phyloP scores from a whole-genome alignment of 768 basidiomycete species.

The Leccinum fibrillosum region DNA sequence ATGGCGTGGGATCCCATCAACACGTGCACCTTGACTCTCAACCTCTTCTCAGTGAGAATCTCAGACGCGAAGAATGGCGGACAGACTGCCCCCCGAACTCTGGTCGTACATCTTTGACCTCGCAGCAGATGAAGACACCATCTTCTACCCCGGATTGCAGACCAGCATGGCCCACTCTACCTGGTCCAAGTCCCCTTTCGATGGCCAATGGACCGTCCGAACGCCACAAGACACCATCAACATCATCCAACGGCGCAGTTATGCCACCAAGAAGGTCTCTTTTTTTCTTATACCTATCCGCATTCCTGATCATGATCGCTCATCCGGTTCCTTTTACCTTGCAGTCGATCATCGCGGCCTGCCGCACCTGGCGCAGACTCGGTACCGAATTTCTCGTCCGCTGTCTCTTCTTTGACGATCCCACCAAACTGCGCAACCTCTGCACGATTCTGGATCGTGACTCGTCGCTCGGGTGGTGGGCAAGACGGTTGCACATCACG shows the following conservation, averaged over 20 bases:
- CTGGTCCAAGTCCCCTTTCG: constrained; percentile 53
- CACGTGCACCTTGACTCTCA: background rate
- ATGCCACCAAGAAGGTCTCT: constrained; percentile 62
- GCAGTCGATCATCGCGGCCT: constrained; percentile 68
- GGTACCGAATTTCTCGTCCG: constrained; percentile 67
- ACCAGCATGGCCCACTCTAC: constrained; percentile 60
- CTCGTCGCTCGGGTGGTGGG: constrained; percentile 65
- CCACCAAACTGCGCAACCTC: constrained; percentile 50
- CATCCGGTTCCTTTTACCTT: background rate
- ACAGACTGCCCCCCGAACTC: constrained; percentile 63
- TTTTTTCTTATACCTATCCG: background rate
- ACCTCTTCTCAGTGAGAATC: background rate
- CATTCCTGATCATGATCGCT: background rate
- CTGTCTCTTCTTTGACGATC: constrained; percentile 64
- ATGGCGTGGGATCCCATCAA: background rate
- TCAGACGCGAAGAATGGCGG: constrained; percentile 13
- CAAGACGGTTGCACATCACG: constrained; percentile 65
- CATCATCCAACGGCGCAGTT: constrained; percentile 56
- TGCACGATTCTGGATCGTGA: constrained; percentile 50
- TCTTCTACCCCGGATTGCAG: constrained; percentile 59
- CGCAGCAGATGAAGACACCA: constrained; percentile 67
- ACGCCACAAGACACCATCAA: constrained; percentile 59
- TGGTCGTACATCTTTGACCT: constrained; percentile 69
- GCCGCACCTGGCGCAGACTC: constrained; percentile 57
- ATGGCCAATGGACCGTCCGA: constrained; percentile 50